These are phyloP conservation scores for Sanguinoderma infundibulare DNA, from an alignment of 1,284 basidiomycete genomes.

Conservation along the genomic window DNA sequence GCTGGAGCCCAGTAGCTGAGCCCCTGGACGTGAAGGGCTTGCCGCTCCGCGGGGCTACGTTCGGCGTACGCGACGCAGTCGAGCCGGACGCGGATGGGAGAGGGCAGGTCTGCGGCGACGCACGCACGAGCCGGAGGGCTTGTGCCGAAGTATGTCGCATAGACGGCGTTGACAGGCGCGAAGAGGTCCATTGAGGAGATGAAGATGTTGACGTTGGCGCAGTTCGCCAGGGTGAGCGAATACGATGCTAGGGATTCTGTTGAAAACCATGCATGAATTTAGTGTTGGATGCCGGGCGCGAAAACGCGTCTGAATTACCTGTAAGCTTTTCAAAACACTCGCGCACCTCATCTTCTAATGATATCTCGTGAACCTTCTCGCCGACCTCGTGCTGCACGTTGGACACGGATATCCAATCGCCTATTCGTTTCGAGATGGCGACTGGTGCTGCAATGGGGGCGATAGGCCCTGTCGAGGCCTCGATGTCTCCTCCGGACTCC, in stretches of 20 bases:
- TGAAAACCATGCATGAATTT: too few species aligned
- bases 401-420: slow-evolving; percentile 60
- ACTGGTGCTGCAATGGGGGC: not conserved
- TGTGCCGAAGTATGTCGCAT: slow-evolving; percentile 83
- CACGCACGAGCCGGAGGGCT: slow-evolving; percentile 95
- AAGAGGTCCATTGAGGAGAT: slow-evolving; percentile 86
- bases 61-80: slow-evolving; percentile 76
- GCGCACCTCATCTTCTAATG: slow-evolving; percentile 66
- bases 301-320: slow-evolving; percentile 45
- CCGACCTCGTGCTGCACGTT: slow-evolving; percentile 48
- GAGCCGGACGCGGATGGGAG: slow-evolving; percentile 62
- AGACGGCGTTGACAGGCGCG: slow-evolving; percentile 76
- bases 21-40: slow-evolving; percentile 91
- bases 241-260: slow-evolving; percentile 56
- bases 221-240: slow-evolving; percentile 59
- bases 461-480: not conserved
- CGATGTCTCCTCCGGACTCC: not conserved
- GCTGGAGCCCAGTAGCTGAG: slow-evolving; percentile 99
- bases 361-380: slow-evolving; percentile 25
- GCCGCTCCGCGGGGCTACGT: slow-evolving; percentile 48
- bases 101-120: slow-evolving; percentile 77
- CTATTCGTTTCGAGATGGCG: slow-evolving; percentile 26
- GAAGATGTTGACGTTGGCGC: slow-evolving; percentile 83
- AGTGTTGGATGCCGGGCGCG: not conserved
- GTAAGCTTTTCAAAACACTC: slow-evolving; percentile 62